These are phyloP conservation scores for Aspergillus proliferans DNA, from an alignment of 2,329 filamentous ascomycete genomes.

Conservation along the genomic window DNA sequence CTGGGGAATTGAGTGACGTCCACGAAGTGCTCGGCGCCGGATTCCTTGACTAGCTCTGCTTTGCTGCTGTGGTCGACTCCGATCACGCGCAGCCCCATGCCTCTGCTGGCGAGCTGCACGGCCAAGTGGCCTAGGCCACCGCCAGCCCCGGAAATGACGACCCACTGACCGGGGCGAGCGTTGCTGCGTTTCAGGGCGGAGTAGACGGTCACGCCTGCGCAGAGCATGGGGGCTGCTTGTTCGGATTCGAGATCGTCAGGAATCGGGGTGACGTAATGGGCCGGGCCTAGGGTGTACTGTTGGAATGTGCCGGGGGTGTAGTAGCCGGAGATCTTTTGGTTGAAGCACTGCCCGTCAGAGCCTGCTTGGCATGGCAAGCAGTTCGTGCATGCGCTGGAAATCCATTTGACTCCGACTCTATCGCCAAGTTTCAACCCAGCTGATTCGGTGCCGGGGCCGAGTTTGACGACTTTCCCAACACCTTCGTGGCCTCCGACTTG, in stretches of 20 bases:
- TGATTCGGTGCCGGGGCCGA: constrained; percentile 55
- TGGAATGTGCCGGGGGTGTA: constrained; percentile 68
- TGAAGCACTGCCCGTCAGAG: constrained; percentile 50
- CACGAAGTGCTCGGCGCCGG: constrained; percentile 62
- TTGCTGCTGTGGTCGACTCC: constrained; percentile 61
- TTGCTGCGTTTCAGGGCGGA: constrained; percentile 56
- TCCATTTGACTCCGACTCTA: constrained; percentile 65
- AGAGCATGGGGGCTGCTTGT: constrained; percentile 60
- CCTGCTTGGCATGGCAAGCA: constrained; percentile 51
- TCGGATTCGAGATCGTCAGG: constrained; percentile 56
- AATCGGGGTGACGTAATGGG: constrained; percentile 64
- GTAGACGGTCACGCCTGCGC: constrained; percentile 64
- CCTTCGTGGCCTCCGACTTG: constrained; percentile 67
- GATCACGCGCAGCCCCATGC: constrained; percentile 59
- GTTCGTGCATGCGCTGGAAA: constrained; percentile 51
- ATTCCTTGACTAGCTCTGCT: constrained; percentile 50
- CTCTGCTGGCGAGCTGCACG: constrained; percentile 54
- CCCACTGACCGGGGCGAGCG: constrained; percentile 54
- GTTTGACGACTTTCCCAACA: constrained; percentile 58
- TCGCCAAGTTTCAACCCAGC: constrained; percentile 59
- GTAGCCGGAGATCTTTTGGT: constrained; percentile 58
- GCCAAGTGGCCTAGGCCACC: constrained; percentile 61
- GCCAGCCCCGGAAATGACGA: constrained; percentile 56
- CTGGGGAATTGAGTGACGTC: constrained; percentile 50
- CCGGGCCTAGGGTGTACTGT: constrained; percentile 59